Base-by-base conservation (phyloP, 805 yeast species). In the Hanseniaspora meyeri region DNA sequence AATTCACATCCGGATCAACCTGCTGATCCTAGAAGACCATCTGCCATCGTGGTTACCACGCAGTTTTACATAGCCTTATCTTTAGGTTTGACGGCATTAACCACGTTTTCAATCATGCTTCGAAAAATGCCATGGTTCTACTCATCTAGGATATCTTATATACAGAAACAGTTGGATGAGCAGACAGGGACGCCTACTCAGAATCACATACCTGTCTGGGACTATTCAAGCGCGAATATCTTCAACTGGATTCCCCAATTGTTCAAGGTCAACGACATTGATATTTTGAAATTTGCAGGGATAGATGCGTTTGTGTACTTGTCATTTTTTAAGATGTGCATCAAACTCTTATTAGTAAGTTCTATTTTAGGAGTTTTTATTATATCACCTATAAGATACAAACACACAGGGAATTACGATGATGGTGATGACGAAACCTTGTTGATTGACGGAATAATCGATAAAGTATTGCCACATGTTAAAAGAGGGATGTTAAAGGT, bases 271-370 rank as follows among this genome's bases (percentile, higher is more conserved):
- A 73, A 76, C 29, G 97, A 91, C 62, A 74, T 78, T 16, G 89
- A 88, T 58, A 78, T 93, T 1, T 74, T 91, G 51, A 91, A 88
- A 59, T 84, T 83, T 64, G 96, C 97, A 2, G 98, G 98, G 0
- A 70, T 91, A 46, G 98, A 91, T 70, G 97, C 97, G 0, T 89
- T 79, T 70, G 97, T 93, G 49, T 91, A 87, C 64, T 70, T 91
- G 36, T 89, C 89, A 3, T 90, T 91, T 66, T 93, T 93, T 77
- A 83, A 86, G 59, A 87, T 89, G 86, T 79, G 93, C 59, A 86
- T 90, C 50, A 80, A 80, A 65, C 72, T 87, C 9, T 68, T 91
- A 27, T 69, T 79, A 2, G 70, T 78, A 0, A 83, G 89, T 64
- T 77, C 87, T 49, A 58, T 86, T 2, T 79, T 87, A 63, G 89